These are phyloP conservation scores for Flaveria linearis DNA, from an alignment of 129 eudicot species.

Conservation along the genomic window DNA sequence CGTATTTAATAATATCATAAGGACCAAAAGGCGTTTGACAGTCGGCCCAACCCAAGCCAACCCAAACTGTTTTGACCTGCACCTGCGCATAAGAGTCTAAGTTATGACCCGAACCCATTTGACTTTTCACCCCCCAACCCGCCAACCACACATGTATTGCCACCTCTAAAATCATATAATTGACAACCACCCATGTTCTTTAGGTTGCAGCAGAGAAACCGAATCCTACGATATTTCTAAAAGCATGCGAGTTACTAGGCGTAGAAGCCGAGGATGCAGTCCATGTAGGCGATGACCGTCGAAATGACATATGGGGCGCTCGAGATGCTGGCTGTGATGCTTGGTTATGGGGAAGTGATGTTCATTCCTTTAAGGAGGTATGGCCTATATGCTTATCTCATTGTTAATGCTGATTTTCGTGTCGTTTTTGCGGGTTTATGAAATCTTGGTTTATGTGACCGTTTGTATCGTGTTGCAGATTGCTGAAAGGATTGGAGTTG, in stretches of 20 bases:
- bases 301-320: constrained; percentile 99
- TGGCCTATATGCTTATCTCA: not conserved
- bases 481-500: constrained; percentile 87
- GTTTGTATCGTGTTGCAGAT: constrained; percentile 48
- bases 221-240: constrained; percentile 84
- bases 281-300: constrained; percentile 97
- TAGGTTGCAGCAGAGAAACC: constrained; percentile 99
- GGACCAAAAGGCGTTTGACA: not conserved
- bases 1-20: not conserved
- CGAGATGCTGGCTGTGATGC: constrained; percentile 99
- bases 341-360: constrained; percentile 99
- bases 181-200: not conserved
- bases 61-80: not conserved
- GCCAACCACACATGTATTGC: not conserved
- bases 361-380: constrained; percentile 95
- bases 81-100: not conserved
- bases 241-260: constrained; percentile 94
- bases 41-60: not conserved
- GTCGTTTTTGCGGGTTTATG: not conserved
- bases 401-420: not conserved
- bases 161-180: not conserved
- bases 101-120: not conserved
- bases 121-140: not conserved
- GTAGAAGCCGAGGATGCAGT: constrained; percentile 95
- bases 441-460: not conserved